Percentiles rank a stretch among this genome's conserved stretches.
Evolutionary conservation across 768 basidiomycete species (phyloP).

Genomic region (Sistotremastrum niveocremeum): DNA sequence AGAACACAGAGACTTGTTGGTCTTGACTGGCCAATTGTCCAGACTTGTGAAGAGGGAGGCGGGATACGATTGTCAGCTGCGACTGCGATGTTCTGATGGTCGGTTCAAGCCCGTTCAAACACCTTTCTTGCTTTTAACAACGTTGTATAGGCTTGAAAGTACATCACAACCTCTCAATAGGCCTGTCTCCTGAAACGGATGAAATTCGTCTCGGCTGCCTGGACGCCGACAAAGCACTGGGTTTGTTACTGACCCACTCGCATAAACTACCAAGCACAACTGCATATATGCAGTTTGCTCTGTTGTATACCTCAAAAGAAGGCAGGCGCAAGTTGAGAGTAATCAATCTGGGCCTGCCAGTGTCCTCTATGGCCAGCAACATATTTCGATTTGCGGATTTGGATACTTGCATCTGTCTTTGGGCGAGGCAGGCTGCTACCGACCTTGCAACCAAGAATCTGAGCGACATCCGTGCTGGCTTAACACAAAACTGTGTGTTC

Average conservation of each 20-base stretch:
- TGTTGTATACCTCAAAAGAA: conserved; percentile 65
- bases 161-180: not conserved
- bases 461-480: conserved; percentile 64
- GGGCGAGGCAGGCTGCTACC: conserved; percentile 73
- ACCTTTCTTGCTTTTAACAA: not conserved
- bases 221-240: conserved; percentile 67
- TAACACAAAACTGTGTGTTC: conserved; percentile 74
- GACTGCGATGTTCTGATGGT: conserved; percentile 82
- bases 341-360: conserved; percentile 73
- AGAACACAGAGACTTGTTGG: conserved; percentile 44
- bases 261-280: conserved; percentile 53
- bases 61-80: conserved; percentile 67
- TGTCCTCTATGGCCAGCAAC: conserved; percentile 74
- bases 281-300: conserved; percentile 74
- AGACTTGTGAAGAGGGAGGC: conserved; percentile 56
- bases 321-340: conserved; percentile 79
- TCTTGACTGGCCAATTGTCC: conserved; percentile 63
- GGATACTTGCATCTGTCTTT: conserved; percentile 63
- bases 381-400: conserved; percentile 87
- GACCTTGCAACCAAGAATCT: conserved; percentile 46
- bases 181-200: not conserved
- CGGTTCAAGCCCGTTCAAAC: conserved; percentile 6
- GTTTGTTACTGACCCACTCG: conserved; percentile 62
- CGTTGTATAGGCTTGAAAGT: no score
- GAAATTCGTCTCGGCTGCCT: conserved; percentile 41